These are phyloP conservation scores for Striga hermonthica DNA, from an alignment of 305 asterid species.

Conservation along the genomic window DNA sequence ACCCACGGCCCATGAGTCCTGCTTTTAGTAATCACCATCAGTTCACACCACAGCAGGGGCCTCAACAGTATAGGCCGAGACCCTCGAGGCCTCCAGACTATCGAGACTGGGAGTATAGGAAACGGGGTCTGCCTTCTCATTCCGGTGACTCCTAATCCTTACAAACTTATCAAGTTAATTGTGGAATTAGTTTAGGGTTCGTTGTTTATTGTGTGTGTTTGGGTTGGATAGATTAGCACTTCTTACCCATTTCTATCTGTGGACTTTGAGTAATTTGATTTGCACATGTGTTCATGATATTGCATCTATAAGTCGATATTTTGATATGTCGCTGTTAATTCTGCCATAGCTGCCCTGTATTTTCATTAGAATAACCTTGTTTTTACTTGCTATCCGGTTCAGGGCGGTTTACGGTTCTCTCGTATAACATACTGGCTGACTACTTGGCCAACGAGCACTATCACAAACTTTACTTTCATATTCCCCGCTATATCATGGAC, in stretches of 20 bases:
- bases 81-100: slow-evolving; percentile 62
- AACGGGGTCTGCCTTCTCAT: slow-evolving; percentile 53
- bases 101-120: slow-evolving; percentile 75
- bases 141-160: slow-evolving; percentile 42
- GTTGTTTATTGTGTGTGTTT: not conserved
- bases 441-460: slow-evolving; percentile 71
- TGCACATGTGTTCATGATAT: slow-evolving; percentile 15
- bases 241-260: not conserved
- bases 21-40: slow-evolving; percentile 41
- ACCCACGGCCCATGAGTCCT: slow-evolving; percentile 32
- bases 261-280: slow-evolving; percentile 6
- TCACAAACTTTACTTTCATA: slow-evolving; percentile 71
- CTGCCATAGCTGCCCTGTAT: not conserved
- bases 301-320: slow-evolving; percentile 19
- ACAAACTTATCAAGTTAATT: not conserved
- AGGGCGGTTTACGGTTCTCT: slow-evolving; percentile 82
- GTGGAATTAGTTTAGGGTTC: not conserved
- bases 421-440: slow-evolving; percentile 93
- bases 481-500: slow-evolving; percentile 74
- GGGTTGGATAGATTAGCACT: not conserved
- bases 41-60: slow-evolving; percentile 49
- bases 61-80: slow-evolving; percentile 52
- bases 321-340: not conserved
- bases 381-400: slow-evolving; percentile 36
- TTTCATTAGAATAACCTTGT: slow-evolving; percentile 20